These are phyloP conservation scores for Mucor sp. DNA, from an alignment of 371 early-diverging fungal species.

Conservation along the genomic window DNA sequence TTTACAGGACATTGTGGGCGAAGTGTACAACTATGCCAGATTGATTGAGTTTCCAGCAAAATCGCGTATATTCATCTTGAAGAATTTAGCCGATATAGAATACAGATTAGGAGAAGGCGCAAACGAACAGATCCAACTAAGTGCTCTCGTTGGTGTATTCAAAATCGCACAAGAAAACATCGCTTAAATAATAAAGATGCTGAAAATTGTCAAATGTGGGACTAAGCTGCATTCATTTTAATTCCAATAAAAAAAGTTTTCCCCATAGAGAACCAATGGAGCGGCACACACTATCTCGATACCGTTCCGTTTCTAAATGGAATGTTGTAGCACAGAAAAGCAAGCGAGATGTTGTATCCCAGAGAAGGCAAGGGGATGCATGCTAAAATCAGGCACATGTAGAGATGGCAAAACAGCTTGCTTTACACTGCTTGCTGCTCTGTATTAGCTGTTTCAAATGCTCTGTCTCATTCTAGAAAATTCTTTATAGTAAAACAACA, in stretches of 20 bases:
- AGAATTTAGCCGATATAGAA: slow-evolving; percentile 88
- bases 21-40: slow-evolving; percentile 65
- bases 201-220: not conserved
- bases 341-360: too few relatives aligned
- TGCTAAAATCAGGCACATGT: too few relatives aligned
- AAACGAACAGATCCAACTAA: slow-evolving; percentile 81
- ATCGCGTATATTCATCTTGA: slow-evolving; percentile 67
- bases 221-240: not conserved
- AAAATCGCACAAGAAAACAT: slow-evolving; percentile 68
- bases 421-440: too few relatives aligned
- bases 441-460: too few relatives aligned
- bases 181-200: not conserved
- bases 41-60: slow-evolving; percentile 70
- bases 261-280: too few relatives aligned
- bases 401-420: too few relatives aligned
- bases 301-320: too few relatives aligned
- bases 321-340: too few relatives aligned
- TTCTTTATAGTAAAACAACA: not conserved
- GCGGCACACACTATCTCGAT: too few relatives aligned
- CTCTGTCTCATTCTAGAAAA: not conserved
- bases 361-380: too few relatives aligned
- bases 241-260: too few relatives aligned
- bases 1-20: slow-evolving; percentile 84
- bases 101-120: slow-evolving; percentile 81
- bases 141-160: slow-evolving; percentile 80